Conservation (phyloP, 2,329 filamentous ascomycete genomes). For the Allantophomopsis lycopodina region DNA sequence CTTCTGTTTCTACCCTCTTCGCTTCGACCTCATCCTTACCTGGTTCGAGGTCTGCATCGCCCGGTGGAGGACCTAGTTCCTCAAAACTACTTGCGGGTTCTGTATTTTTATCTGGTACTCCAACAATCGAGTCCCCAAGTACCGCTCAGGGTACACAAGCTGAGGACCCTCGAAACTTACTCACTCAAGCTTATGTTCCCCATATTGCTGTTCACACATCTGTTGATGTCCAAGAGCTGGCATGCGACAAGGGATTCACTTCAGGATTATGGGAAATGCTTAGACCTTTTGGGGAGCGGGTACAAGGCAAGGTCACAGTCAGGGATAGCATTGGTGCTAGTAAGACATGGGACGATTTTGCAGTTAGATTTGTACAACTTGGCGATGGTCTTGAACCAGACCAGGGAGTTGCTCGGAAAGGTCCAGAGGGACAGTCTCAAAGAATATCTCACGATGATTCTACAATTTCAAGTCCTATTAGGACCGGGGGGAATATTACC, state of each 20-base stretch:
- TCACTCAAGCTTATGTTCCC: conserved; percentile 77
- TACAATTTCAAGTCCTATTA: background rate
- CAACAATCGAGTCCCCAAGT: conserved; percentile 17
- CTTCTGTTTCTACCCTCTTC: conserved; percentile 47
- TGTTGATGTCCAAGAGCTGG: conserved; percentile 67
- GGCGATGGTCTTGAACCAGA: conserved; percentile 41
- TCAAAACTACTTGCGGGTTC: conserved; percentile 43
- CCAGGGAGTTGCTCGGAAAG: conserved; percentile 23
- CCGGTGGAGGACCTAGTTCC: conserved; percentile 43
- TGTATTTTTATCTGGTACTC: conserved; percentile 30
- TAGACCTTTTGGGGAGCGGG: conserved; percentile 77
- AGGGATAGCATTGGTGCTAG: conserved; percentile 81
- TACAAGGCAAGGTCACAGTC: conserved; percentile 79
- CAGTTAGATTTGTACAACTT: conserved; percentile 70
- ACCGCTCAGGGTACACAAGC: conserved; percentile 7
- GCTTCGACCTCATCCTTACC: conserved; percentile 54
- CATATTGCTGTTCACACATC: conserved; percentile 83
- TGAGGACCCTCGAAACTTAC: conserved; percentile 44
- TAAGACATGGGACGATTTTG: conserved; percentile 77
- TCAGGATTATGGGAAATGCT: conserved; percentile 75
- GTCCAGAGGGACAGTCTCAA: conserved; percentile 10
- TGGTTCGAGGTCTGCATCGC: conserved; percentile 54
- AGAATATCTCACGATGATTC: background rate
- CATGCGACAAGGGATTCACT: conserved; percentile 71
- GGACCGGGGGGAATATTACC: conserved; percentile 35